phyloP scores from a whole-genome alignment of 2,329 filamentous ascomycete species.

The Colletotrichum musae region DNA sequence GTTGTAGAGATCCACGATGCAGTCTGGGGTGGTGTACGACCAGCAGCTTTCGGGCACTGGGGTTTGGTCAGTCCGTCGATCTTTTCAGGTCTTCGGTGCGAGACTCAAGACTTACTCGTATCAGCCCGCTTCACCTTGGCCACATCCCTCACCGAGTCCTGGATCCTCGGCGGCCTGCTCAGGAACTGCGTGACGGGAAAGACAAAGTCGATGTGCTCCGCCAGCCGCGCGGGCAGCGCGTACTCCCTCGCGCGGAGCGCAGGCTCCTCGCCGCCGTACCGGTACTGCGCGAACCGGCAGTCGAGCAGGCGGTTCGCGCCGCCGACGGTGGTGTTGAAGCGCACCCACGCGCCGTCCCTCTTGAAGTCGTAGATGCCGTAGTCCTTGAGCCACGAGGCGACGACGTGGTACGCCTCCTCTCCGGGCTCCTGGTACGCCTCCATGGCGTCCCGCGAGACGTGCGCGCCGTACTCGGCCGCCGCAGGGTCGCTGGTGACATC shows the following conservation, averaged over 20 bases:
- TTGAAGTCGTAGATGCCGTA: constrained; percentile 53
- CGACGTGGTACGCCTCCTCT: constrained; percentile 50
- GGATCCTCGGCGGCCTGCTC: constrained; percentile 52
- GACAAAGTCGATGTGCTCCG: constrained; percentile 59
- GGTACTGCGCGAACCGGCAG: constrained; percentile 58
- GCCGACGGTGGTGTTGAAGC: constrained; percentile 57
- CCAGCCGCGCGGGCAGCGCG: constrained; percentile 57
- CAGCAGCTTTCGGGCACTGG: constrained; percentile 27
- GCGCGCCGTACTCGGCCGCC: constrained; percentile 29
- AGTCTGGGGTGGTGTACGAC: constrained; percentile 53
- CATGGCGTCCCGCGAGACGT: constrained; percentile 56
- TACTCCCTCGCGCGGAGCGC: constrained; percentile 63
- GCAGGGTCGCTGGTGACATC: constrained; percentile 43
- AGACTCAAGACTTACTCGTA: neutral
- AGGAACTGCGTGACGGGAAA: constrained; percentile 66
- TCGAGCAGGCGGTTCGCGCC: constrained; percentile 58
- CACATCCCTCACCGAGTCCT: constrained; percentile 43
- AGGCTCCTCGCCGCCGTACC: constrained; percentile 53
- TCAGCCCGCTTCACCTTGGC: constrained; percentile 20
- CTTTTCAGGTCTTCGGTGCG: neutral
- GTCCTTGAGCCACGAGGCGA: constrained; percentile 59
- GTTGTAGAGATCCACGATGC: constrained; percentile 62
- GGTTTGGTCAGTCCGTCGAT: neutral
- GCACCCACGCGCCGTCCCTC: constrained; percentile 57
- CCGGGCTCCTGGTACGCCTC: constrained; percentile 53